phyloP scores from a whole-genome alignment of 345 rosid genomes.

The Lepidium africanum region DNA sequence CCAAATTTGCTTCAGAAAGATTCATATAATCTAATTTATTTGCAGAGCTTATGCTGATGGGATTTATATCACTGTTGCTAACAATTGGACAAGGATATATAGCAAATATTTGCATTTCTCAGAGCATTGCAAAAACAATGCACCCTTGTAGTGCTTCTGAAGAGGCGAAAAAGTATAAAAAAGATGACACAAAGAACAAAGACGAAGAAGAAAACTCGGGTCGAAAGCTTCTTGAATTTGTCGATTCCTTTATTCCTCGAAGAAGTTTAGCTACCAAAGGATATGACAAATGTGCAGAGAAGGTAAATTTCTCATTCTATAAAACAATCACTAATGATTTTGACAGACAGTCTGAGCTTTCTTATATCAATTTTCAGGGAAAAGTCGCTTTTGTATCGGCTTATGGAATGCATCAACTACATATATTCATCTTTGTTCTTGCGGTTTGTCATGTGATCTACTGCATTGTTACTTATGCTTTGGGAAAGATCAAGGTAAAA shows the following conservation, averaged over 20 bases:
- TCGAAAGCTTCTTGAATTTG: conserved; percentile 45
- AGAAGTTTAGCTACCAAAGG: conserved; percentile 44
- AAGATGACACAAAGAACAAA: background rate
- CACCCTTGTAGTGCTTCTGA: conserved; percentile 50
- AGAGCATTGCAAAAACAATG: conserved; percentile 45
- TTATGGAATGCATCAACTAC: too few species aligned
- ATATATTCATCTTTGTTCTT: too few species aligned
- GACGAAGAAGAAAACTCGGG: conserved; percentile 15
- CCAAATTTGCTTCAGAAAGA: background rate
- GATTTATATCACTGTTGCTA: conserved; percentile 72
- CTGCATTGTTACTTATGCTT: conserved; percentile 59
- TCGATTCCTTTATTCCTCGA: conserved; percentile 31
- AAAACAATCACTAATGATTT: background rate
- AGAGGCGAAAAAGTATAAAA: background rate
- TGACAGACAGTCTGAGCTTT: background rate
- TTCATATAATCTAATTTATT: background rate
- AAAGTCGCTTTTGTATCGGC: too few species aligned
- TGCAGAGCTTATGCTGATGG: conserved; percentile 84
- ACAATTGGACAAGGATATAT: conserved; percentile 51
- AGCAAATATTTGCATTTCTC: conserved; percentile 54
- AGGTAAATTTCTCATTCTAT: conserved; percentile 21
- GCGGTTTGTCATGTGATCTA: too few species aligned
- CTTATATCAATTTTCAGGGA: conserved; percentile 37
- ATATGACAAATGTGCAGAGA: conserved; percentile 40
- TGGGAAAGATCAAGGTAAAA: conserved; percentile 71